Evolutionary conservation across 129 eudicot genomes (phyloP).

Genomic region (carrot (Daucus carota)): DH1_v3.0 NC_030386.2:22779501-22780000

Average conservation of each 20-base stretch:
- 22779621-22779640: constrained; percentile 5
- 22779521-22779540: too few species aligned
- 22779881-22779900: background rate
- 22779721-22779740: background rate
- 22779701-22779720: background rate
- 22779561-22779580: background rate
- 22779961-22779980: background rate
- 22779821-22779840: background rate
- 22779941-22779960: background rate
- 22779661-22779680: background rate
- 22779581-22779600: background rate
- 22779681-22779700: background rate
- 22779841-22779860: background rate
- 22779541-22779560: too few species aligned
- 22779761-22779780: background rate
- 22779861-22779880: background rate
- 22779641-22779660: background rate
- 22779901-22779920: background rate
- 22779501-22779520: too few species aligned
- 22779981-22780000: background rate
- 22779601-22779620: background rate
- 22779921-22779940: background rate
- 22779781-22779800: background rate
- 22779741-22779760: background rate
- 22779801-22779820: background rate